Evolutionary conservation across 2,329 filamentous ascomycete genomes (phyloP), one percentile per base, ranked within the genome.

Genomic region (Cordyceps militaris): DNA sequence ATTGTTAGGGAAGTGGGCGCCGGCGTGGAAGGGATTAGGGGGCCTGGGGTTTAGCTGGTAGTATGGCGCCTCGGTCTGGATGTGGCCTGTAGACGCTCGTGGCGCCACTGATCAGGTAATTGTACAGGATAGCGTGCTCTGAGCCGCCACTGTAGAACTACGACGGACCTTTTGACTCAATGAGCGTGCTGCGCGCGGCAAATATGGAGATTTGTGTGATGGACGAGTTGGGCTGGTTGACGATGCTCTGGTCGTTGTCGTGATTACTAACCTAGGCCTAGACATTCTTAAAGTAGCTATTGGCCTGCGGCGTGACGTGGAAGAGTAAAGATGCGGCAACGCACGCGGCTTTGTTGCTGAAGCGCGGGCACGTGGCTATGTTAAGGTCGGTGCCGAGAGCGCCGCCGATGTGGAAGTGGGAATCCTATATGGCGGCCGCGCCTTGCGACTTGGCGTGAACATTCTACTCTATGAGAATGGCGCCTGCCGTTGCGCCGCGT

Each of bases 401-500:
- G 1, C 66, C 68, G 2, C 74, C 77, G 55, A 81, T 74, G 4
- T 78, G 73, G 23, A 76, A 71, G 61, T 81, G 79, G 1, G 78
- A 74, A 44, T 62, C 63, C 61, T 60, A 62, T 51, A 62, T 50
- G 10, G 58, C 64, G 0, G 63, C 64, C 0, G 61, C 30, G 84
- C 84, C 62, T 78, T 77, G 56, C 57, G 70, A 61, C 71, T 64
- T n/a, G 76, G 78, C 14, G 76, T 76, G 13, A 32, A 89, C 73
- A 67, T 90, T 90, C 86, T 86, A 91, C 66, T 91, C 78, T 66
- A 91, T 79, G 62, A 90, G 74, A 59, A 89, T 83, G 6, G 83
- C 85, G 56, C 88, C 88, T 1, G 86, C 81, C n/a, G 82, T 82
- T 4, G 84, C 73, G 1, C 87, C 87, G 63, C 78, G 76, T 44